Evolutionary conservation across 352 stramenopile species (phyloP).

Genomic region (Pythium rhizo-oryzae): DNA sequence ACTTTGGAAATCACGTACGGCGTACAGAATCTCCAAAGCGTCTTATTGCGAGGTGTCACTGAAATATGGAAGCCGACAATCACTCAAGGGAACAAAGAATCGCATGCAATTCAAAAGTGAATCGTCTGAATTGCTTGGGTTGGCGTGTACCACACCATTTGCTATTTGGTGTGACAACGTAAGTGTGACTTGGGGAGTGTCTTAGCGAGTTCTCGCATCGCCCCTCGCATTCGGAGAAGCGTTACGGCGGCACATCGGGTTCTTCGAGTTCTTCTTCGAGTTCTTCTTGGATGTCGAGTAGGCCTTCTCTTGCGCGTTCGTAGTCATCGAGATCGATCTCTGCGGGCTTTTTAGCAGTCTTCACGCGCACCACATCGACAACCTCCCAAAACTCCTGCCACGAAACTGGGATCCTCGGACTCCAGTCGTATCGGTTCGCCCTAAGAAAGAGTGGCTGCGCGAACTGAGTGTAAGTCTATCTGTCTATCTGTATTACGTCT

Average conservation of each 20-base stretch:
- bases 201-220: too few relatives aligned
- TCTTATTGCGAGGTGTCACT: not conserved
- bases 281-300: conserved; percentile 3
- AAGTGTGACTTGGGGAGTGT: too few relatives aligned
- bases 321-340: conserved; percentile 3
- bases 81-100: not conserved
- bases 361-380: not conserved
- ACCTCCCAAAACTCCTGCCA: not conserved
- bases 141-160: too few relatives aligned
- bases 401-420: not conserved
- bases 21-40: not conserved
- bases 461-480: not conserved
- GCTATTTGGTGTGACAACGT: too few relatives aligned
- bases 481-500: not conserved
- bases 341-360: conserved; percentile 4
- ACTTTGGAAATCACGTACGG: not conserved
- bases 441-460: not conserved
- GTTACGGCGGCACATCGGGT: too few relatives aligned
- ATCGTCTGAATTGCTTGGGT: too few relatives aligned
- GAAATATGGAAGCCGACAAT: too few relatives aligned
- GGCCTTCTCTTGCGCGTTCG: not conserved
- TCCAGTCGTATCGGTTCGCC: conserved; percentile 2
- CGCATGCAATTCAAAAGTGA: conserved; percentile 1
- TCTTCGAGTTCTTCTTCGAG: not conserved
- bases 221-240: too few relatives aligned